phyloP scores from a whole-genome alignment of 1,284 basidiomycete genomes.

The Mycosarcoma maydis region DNA sequence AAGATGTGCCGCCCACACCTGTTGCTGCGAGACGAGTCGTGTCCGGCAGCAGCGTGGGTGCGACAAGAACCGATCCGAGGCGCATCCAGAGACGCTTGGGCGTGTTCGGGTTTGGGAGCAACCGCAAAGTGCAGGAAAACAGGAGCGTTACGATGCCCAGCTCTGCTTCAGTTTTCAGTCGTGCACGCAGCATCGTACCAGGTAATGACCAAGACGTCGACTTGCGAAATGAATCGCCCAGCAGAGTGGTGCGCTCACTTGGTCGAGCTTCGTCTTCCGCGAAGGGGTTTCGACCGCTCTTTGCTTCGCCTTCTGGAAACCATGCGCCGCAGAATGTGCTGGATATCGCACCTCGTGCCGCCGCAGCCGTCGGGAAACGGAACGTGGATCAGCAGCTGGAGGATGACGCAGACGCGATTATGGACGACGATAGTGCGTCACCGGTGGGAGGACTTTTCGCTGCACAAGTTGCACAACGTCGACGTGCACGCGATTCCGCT shows the following conservation, averaged over 20 bases:
- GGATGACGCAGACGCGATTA: conserved; percentile 15
- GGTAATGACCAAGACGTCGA: conserved; percentile 10
- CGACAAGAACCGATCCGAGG: conserved; percentile 10
- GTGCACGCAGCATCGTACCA: conserved; percentile 1
- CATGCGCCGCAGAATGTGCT: conserved; percentile 11
- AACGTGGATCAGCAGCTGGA: neutral
- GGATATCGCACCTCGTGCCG: neutral
- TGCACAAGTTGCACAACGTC: conserved; percentile 22
- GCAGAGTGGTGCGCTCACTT: conserved; percentile 17
- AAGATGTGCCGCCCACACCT: conserved; percentile 55
- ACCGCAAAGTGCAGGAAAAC: conserved; percentile 4
- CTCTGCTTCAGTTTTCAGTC: conserved; percentile 4
- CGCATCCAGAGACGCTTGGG: conserved; percentile 14
- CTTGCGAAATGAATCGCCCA: conserved; percentile 12
- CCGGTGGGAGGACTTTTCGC: conserved; percentile 35
- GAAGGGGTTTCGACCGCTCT: conserved; percentile 29
- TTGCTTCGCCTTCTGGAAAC: conserved; percentile 27
- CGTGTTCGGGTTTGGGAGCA: conserved; percentile 21
- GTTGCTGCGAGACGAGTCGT: neutral
- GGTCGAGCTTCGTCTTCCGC: conserved; percentile 5
- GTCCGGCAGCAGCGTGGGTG: neutral
- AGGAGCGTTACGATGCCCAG: conserved; percentile 1
- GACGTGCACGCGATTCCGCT: conserved; percentile 17
- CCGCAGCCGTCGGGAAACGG: neutral
- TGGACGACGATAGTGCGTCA: conserved; percentile 9